Evolutionary conservation across 192 early-diverging fungal species (phyloP), one percentile per base, ranked within the genome.

Genomic region (Backusella sp.): DNA sequence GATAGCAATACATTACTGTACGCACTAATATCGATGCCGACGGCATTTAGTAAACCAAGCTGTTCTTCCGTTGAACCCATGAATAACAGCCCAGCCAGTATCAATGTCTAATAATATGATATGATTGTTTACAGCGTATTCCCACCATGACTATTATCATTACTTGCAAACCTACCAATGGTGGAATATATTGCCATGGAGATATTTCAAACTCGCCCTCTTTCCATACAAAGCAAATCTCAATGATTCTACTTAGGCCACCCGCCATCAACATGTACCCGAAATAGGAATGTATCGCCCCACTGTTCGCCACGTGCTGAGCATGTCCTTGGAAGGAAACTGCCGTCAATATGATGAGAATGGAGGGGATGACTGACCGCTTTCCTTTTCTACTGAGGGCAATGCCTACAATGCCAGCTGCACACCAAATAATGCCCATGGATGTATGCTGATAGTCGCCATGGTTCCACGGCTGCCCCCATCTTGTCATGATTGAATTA

Each of bases 401-500:
- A 3, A 89, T 86, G 7, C 90, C 88, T 8, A 89, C 77, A 35
- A 88, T 74, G 23, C 91, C 91, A 70, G 87, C 91, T 66, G 84
- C 82, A 79, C 88, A 90, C 91, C 91, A 92, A 73, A 92, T 85
- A 36, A 92, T 88, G 62, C 91, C 91, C 76, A 92, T 77, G 26
- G 87, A 85, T 5, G 91, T 92, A 74, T 92, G 89, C 73, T 92
- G 91, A 74, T 89, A 82, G 68, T 92, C 91, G 67, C 88, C 88
- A 72, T 91, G 87, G 59, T 84, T 88, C 91, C 91, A 92, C 72
- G 82, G 28, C 6, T 67, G 59, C 14, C 82, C 82, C 82, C 82
- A 83, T 62, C 82, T 77, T 41, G n/a, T n/a, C n/a, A n/a, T 56
- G 34, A n/a, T 23, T 12, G 17, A 28, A 28, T 28, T 28, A 28